Percentiles rank a stretch among this genome's conserved stretches.
phyloP scores from a whole-genome alignment of 805 yeast genomes.

The Candida qinlingensis region DNA sequence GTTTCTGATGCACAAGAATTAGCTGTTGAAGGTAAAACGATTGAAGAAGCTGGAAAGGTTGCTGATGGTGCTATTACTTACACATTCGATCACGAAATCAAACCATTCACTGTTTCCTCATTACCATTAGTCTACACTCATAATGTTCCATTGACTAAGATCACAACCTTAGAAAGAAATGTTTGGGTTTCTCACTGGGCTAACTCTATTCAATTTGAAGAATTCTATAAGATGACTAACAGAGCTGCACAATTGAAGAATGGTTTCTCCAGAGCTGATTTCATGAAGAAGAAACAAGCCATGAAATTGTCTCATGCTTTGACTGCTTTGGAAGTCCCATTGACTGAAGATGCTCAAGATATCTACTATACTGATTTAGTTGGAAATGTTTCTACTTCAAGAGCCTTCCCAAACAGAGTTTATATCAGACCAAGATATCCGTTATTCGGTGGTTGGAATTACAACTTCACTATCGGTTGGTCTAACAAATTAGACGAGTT shows the following conservation, averaged over 20 bases:
- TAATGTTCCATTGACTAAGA: conserved; percentile 59
- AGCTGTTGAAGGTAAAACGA: conserved; percentile 28
- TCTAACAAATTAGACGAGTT: conserved; percentile 50
- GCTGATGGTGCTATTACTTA: conserved; percentile 40
- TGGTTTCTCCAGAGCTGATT: conserved; percentile 80
- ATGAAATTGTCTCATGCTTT: conserved; percentile 53
- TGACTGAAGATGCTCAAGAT: conserved; percentile 50
- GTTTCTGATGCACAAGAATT: conserved; percentile 42
- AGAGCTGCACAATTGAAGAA: conserved; percentile 61
- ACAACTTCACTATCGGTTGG: conserved; percentile 97
- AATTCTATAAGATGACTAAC: conserved; percentile 76
- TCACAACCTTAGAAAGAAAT: conserved; percentile 58
- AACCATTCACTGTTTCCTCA: conserved; percentile 43
- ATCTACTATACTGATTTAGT: conserved; percentile 83
- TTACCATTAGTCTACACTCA: conserved; percentile 58
- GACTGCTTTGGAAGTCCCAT: conserved; percentile 51
- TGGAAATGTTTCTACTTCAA: conserved; percentile 86
- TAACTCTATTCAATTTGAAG: conserved; percentile 67
- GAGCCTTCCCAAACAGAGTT: conserved; percentile 33
- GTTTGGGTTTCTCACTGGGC: conserved; percentile 90
- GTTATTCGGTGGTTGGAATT: conserved; percentile 93
- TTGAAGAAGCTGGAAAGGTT: conserved; percentile 12
- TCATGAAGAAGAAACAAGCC: conserved; percentile 51
- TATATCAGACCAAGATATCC: conserved; percentile 85
- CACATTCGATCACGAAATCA: conserved; percentile 46